These are phyloP conservation scores for Coemansia sp. DNA, from an alignment of 371 early-diverging fungal genomes.

Conservation along the genomic window DNA sequence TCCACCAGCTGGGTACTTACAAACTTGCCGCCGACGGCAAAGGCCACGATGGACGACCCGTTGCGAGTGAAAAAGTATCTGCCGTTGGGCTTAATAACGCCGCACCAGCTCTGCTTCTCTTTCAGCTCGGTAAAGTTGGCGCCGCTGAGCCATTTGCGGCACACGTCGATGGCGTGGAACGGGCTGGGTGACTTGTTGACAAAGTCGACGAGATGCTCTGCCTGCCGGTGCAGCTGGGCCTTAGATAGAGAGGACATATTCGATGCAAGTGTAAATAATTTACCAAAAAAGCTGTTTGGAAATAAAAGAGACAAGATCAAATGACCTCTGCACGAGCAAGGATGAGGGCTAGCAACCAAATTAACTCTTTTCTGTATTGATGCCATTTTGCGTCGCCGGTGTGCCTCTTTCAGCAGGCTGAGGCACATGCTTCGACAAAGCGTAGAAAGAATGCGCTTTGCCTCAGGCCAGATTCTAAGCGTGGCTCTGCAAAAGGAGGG, in stretches of 20 bases:
- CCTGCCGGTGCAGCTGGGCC: conserved; percentile 48
- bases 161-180: conserved; percentile 88
- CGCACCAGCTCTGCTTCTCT: conserved; percentile 82
- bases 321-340: not conserved
- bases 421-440: no score
- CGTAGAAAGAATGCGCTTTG: not conserved
- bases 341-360: no score
- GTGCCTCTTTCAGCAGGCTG: no score
- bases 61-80: conserved; percentile 96
- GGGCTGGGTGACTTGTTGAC: conserved; percentile 91
- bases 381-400: no score
- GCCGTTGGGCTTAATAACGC: conserved; percentile 69
- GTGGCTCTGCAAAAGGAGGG: not conserved
- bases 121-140: conserved; percentile 84
- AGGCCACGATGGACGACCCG: conserved; percentile 85
- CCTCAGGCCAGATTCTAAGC: not conserved
- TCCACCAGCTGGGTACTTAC: conserved; percentile 21
- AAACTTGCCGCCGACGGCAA: conserved; percentile 85
- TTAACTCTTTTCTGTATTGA: no score
- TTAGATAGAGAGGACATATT: conserved; percentile 40
- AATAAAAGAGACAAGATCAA: not conserved
- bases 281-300: not conserved
- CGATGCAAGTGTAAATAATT: not conserved
- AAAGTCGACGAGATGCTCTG: conserved; percentile 73
- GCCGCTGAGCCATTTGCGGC: conserved; percentile 61